Base-by-base conservation (phyloP, 2,329 filamentous ascomycete species). In the Aureobasidium sp. region DNA sequence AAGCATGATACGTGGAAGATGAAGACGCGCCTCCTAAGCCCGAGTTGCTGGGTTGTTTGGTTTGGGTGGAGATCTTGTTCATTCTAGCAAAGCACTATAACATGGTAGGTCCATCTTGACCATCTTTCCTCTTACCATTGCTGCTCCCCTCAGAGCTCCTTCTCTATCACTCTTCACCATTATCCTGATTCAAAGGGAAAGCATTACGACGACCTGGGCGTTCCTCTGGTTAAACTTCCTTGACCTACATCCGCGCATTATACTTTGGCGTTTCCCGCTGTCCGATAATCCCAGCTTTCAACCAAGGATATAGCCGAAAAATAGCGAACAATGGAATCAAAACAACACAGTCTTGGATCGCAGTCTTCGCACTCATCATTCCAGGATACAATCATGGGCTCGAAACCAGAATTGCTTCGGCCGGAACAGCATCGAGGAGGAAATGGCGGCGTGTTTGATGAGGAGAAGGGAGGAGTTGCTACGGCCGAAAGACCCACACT, bases 351-450 rank as follows among this genome's bases (percentile, higher is more conserved):
- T 47, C 29, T 58, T 8, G 54, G 8, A 3, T 37, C 54, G 10
- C 30, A 58, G n/a, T 58, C 54, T 16, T 58, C 54, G n/a, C 54
- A 58, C 21, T 58, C 54, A 3, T 58, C 54, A 16, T 25, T 47
- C n/a, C 41, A 58, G 30, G 42, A 58, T 13, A 58, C 54, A 3
- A 11, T 47, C n/a, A 58, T 58, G 54, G 42, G 42, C 21, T 58
- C 54, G 30, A 39, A 47, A 29, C 37, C 54, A 39, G 30, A 58
- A 13, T 29, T 58, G 42, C 42, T 42, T 14, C 37, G 27, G 10
- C 16, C 29, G 14, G 50, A 30, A 8, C 37, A 14, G 21, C 21
- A 21, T 21, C 21, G 21, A 21, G 36, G 9, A 1, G 49, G 30
- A 39, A 29, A 41, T 25, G 29, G 25, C 34, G 51, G 51, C 39